A percentile compares a stretch with the other conserved stretches of the same genome.
phyloP scores from a whole-genome alignment of 257 asterid genomes.

The Sherardia arvensis region DNA sequence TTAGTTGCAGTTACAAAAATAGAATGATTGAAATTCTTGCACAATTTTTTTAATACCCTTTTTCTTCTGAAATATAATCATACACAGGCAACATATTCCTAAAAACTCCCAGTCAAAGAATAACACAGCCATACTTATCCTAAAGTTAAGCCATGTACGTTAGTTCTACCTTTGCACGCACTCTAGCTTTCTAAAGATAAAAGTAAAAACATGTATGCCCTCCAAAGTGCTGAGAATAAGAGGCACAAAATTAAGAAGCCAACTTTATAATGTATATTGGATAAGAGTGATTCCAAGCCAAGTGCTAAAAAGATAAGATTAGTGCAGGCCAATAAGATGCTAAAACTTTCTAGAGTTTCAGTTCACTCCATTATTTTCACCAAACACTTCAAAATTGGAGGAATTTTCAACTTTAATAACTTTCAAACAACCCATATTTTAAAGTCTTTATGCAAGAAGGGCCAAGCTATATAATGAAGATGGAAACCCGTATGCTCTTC shows the following conservation, averaged over 20 bases:
- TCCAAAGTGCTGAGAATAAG: background rate
- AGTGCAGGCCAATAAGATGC: background rate
- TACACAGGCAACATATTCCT: background rate
- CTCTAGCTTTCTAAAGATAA: background rate
- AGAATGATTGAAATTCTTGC: background rate
- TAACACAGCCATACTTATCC: background rate
- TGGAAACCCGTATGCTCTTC: background rate
- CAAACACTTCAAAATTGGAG: background rate
- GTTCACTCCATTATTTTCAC: background rate
- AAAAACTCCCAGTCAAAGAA: background rate
- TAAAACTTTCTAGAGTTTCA: background rate
- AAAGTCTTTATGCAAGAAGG: background rate
- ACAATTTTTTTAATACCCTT: background rate
- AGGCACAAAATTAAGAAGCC: background rate
- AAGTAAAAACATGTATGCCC: background rate
- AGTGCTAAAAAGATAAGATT: background rate
- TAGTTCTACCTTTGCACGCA: background rate
- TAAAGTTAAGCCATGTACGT: background rate
- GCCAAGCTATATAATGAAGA: background rate
- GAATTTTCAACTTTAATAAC: background rate
- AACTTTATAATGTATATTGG: background rate
- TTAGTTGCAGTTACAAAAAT: background rate
- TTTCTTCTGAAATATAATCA: background rate
- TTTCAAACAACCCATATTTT: background rate
- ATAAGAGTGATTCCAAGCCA: background rate